Percentiles rank a stretch among this genome's conserved stretches.
Evolutionary conservation across 2,329 filamentous ascomycete genomes (phyloP).

Genomic region (Macrophomina phaseolina): DNA sequence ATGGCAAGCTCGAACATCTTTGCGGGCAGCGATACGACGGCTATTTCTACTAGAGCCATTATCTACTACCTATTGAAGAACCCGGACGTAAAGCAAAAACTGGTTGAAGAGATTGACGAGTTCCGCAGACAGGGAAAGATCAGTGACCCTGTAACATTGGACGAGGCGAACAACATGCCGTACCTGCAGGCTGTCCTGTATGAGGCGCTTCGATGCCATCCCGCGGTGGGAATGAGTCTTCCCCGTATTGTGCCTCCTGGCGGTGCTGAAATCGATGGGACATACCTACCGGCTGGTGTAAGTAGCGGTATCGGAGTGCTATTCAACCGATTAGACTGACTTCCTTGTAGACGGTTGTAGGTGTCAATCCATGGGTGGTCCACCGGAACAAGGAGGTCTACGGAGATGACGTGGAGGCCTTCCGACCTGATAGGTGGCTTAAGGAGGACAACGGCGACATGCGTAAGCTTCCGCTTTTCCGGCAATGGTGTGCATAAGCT

Average conservation of each 20-base stretch:
- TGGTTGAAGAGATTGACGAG: conserved; percentile 35
- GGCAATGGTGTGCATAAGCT: neutral
- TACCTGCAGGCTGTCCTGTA: conserved; percentile 53
- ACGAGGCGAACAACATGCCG: conserved; percentile 39
- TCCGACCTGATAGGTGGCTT: conserved; percentile 55
- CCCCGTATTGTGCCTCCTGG: conserved; percentile 47
- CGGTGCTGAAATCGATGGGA: conserved; percentile 44
- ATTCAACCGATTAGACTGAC: neutral
- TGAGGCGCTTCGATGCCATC: conserved; percentile 51
- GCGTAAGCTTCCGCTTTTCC: conserved; percentile 14
- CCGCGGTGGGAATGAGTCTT: conserved; percentile 48
- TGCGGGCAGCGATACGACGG: conserved; percentile 53
- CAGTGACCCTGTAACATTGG: conserved; percentile 30
- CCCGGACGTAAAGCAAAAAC: conserved; percentile 31
- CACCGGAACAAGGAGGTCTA: conserved; percentile 51
- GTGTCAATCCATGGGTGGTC: conserved; percentile 53
- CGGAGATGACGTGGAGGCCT: conserved; percentile 46
- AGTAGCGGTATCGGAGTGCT: neutral
- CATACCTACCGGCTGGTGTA: conserved; percentile 20
- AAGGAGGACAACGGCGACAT: conserved; percentile 41
- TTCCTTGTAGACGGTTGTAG: conserved; percentile 36
- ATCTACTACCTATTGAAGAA: conserved; percentile 35
- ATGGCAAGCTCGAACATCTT: conserved; percentile 48
- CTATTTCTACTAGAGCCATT: conserved; percentile 41
- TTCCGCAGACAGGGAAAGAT: conserved; percentile 27